Evolutionary conservation across 805 yeast genomes (phyloP), one percentile per base, ranked within the genome.

Genomic region (Candida methanosorbosa): DNA sequence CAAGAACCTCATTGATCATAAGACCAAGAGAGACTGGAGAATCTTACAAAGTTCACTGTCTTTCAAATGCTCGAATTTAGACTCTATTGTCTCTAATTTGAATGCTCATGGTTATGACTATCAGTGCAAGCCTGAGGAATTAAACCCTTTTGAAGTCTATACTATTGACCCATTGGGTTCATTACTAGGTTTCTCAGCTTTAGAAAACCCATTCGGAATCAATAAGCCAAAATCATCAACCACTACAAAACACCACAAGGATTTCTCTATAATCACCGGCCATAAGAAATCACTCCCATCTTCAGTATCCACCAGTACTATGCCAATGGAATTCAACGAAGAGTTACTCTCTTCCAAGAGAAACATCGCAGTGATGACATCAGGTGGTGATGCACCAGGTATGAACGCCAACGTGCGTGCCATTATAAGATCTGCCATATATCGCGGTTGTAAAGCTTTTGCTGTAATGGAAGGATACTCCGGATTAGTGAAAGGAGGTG

Each of bases 311-410:
- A 27, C 6, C 15, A 12, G 12, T 5, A 7, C 24, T 18, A 19
- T 7, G 9, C 14, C 16, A 5, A 9, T 8, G 11, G n/a, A 9
- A n/a, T 6, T 17, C 13, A n/a, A 18, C 13, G 30, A 17, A 5
- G 15, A 17, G 7, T 9, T 7, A 8, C 13, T 14, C 14, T 8
- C 18, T 23, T 6, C 12, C 13, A 52, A 40, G 48, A 63, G 76
- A 59, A 75, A 77, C 46, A 84, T 92, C 43, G 98, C 94, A 4
- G 92, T 92, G 33, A 87, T 92, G 90, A 92, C 97, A 5, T 85
- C 95, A 1, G 98, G 98, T 48, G 98, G 99, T 61, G 99, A 92
- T 56, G 83, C 97, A 35, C 98, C 94, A 21, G 99, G 99, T 50
- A 92, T 92, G 98, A 86, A 87, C 60, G 90, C 97, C 4, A 84